These are phyloP conservation scores for Cutaneotrichosporon cavernicola DNA, from an alignment of 1,284 basidiomycete genomes.

Conservation along the genomic window DNA sequence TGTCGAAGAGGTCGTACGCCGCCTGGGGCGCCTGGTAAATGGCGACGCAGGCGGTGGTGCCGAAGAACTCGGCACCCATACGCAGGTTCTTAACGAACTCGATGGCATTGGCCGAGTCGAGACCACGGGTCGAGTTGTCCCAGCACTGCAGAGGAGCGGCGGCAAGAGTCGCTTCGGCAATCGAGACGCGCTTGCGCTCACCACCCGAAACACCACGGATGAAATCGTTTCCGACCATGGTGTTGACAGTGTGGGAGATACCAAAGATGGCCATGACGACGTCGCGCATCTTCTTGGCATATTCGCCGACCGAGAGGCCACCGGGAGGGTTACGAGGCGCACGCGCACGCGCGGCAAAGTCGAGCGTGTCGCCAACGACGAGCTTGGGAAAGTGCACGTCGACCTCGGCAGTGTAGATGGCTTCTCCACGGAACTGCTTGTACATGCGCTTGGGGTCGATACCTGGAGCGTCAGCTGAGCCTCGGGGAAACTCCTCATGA, in stretches of 20 bases:
- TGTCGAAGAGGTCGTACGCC: conserved; percentile 63
- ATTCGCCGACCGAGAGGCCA: conserved; percentile 49
- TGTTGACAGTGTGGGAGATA: conserved; percentile 57
- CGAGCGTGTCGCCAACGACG: conserved; percentile 56
- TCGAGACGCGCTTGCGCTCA: conserved; percentile 59
- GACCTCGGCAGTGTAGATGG: conserved; percentile 55
- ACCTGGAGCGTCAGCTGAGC: conserved; percentile 28
- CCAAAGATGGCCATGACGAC: conserved; percentile 58
- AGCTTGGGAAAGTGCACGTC: conserved; percentile 59
- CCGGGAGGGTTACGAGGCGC: conserved; percentile 53
- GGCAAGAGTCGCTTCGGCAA: conserved; percentile 55
- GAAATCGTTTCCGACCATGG: conserved; percentile 54
- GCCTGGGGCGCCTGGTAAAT: conserved; percentile 58
- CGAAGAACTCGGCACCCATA: conserved; percentile 55
- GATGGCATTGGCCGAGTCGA: conserved; percentile 60
- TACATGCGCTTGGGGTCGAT: conserved; percentile 51
- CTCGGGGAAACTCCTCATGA: background rate
- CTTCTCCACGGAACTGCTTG: conserved; percentile 52
- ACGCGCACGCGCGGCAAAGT: conserved; percentile 45
- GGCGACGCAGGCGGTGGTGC: conserved; percentile 49
- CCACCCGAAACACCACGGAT: conserved; percentile 59
- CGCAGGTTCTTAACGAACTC: conserved; percentile 59
- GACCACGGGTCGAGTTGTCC: conserved; percentile 59
- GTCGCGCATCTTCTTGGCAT: conserved; percentile 54
- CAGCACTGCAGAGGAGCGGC: conserved; percentile 53